Conservation (phyloP, 2,329 filamentous ascomycete species). For the Exutisphaerella laricina region DNA sequence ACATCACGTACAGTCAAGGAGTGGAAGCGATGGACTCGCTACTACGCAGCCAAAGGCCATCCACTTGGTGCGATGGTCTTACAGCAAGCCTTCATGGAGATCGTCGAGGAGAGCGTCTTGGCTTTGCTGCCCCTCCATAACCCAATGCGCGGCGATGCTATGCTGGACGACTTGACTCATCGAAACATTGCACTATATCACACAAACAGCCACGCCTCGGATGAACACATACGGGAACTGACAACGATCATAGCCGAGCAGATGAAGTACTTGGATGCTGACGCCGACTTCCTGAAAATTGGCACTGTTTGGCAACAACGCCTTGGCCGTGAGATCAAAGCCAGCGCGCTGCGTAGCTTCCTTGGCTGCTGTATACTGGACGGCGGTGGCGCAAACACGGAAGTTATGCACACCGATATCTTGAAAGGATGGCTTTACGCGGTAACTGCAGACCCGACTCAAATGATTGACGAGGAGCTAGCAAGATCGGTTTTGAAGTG, state of each 20-base stretch:
- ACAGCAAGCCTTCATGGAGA: constrained; percentile 79
- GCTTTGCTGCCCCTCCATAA: constrained; percentile 23
- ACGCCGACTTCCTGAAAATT: constrained; percentile 82
- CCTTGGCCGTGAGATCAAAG: constrained; percentile 80
- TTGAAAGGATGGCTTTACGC: constrained; percentile 83
- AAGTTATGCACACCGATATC: constrained; percentile 48
- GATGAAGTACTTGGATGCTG: constrained; percentile 80
- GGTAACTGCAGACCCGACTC: constrained; percentile 67
- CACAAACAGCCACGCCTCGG: constrained; percentile 18
- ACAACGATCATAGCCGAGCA: constrained; percentile 72
- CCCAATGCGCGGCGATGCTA: constrained; percentile 13
- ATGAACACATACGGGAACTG: constrained; percentile 51
- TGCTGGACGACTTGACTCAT: constrained; percentile 30
- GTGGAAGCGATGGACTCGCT: constrained; percentile 80
- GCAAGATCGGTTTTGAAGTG: constrained; percentile 74
- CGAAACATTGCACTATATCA: constrained; percentile 9
- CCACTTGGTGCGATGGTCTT: constrained; percentile 88
- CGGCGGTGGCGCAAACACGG: constrained; percentile 64
- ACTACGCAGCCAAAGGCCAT: constrained; percentile 72
- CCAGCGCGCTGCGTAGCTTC: constrained; percentile 73
- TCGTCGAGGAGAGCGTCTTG: constrained; percentile 50
- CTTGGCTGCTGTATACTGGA: constrained; percentile 80
- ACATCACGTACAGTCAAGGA: constrained; percentile 64
- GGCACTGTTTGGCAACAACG: constrained; percentile 81
- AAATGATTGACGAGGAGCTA: constrained; percentile 75